A percentile compares a stretch with the other conserved stretches of the same genome.
These are phyloP conservation scores for Parastagonospora avenae DNA, from an alignment of 2,329 filamentous ascomycete species.

Conservation along the genomic window DNA sequence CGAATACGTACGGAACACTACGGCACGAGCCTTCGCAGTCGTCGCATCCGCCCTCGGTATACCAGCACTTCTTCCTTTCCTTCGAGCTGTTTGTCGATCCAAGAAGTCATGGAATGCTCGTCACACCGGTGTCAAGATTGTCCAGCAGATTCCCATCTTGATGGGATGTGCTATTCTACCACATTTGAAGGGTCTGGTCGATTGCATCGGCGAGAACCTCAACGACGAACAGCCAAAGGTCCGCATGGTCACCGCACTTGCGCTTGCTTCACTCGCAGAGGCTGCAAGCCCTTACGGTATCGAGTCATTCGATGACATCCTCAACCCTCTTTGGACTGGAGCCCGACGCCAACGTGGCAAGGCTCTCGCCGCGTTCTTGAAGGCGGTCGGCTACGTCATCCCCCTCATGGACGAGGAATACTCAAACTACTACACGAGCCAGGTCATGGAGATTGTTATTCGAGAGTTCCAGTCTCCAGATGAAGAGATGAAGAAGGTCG, in stretches of 20 bases:
- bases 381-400: slow-evolving; percentile 97
- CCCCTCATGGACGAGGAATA: slow-evolving; percentile 99
- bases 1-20: slow-evolving; percentile 98
- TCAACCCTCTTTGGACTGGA: slow-evolving; percentile 96
- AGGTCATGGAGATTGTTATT: slow-evolving; percentile 98
- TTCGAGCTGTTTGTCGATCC: slow-evolving; percentile 92
- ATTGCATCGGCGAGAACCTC: slow-evolving; percentile 93
- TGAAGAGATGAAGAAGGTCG: slow-evolving; percentile 99
- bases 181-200: slow-evolving; percentile 92
- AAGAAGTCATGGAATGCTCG: slow-evolving; percentile 99
- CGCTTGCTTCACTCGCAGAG: slow-evolving; percentile 92
- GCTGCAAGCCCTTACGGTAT: slow-evolving; percentile 98
- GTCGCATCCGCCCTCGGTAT: slow-evolving; percentile 96
- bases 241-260: slow-evolving; percentile 90
- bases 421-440: slow-evolving; percentile 96
- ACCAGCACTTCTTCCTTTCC: slow-evolving; percentile 89
- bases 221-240: slow-evolving; percentile 99
- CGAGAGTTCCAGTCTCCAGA: slow-evolving; percentile 96
- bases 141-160: slow-evolving; percentile 96
- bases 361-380: slow-evolving; percentile 91
- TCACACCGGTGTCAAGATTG: slow-evolving; percentile 98
- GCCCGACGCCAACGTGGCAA: slow-evolving; percentile 96
- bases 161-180: slow-evolving; percentile 98
- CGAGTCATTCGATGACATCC: slow-evolving; percentile 96
- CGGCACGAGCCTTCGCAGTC: slow-evolving; percentile 93